Conservation (phyloP, 1,139 yeast species). For the Pichia sp. region DNA sequence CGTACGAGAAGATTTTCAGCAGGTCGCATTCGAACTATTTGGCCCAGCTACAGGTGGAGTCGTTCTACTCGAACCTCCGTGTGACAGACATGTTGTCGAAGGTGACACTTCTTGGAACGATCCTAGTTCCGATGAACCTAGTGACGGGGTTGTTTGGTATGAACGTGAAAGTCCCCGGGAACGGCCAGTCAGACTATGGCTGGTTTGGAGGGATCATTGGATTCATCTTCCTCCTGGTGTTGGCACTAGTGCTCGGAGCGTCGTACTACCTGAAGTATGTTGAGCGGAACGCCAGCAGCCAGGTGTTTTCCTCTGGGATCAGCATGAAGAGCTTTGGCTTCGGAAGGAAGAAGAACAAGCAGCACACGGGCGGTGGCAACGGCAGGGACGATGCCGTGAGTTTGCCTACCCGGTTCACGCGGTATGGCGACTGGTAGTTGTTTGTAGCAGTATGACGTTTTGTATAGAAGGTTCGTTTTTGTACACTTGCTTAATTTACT, state of each 20-base stretch:
- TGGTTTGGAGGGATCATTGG: conserved; percentile 73
- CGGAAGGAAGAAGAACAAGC: conserved; percentile 31
- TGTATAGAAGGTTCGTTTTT: too few relatives aligned
- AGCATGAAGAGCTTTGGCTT: conserved; percentile 46
- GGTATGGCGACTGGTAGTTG: conserved; percentile 29
- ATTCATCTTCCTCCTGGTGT: conserved; percentile 40
- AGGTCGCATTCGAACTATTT: conserved; percentile 88
- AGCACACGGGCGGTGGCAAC: conserved; percentile 12
- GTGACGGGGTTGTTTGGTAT: conserved; percentile 93
- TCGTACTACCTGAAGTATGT: conserved; percentile 36
- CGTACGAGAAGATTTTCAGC: conserved; percentile 89
- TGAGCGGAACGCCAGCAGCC: conserved; percentile 23
- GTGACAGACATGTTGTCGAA: conserved; percentile 84
- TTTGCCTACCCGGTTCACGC: conserved; percentile 29
- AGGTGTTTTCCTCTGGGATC: conserved; percentile 30
- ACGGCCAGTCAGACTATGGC: conserved; percentile 34
- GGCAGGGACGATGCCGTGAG: conserved; percentile 23
- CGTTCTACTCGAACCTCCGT: conserved; percentile 76
- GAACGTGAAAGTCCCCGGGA: conserved; percentile 89
- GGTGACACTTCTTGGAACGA: conserved; percentile 86
- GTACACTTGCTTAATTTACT: too few relatives aligned
- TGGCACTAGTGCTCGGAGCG: conserved; percentile 34
- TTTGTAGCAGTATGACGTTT: background rate
- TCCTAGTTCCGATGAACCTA: conserved; percentile 83
- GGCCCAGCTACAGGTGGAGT: conserved; percentile 91